A percentile compares a stretch with the other conserved stretches of the same genome.
phyloP scores from a whole-genome alignment of 2,329 filamentous ascomycete genomes.

The Aureobasidium sp. region DNA sequence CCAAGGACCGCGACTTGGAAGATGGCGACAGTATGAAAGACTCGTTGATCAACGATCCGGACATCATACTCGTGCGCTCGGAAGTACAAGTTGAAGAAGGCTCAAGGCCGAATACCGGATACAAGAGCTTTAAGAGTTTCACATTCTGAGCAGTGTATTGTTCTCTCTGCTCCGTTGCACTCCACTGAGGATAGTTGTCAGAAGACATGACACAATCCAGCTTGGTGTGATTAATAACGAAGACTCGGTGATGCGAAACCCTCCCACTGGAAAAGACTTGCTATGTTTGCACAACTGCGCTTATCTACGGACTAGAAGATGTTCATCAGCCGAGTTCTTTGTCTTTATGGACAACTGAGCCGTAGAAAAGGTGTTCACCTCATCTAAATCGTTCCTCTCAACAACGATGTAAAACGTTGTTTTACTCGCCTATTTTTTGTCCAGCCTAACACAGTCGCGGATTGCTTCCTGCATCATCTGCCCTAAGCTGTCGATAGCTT shows the following conservation, averaged over 20 bases:
- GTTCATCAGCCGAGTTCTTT: too few relatives aligned
- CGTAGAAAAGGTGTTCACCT: too few relatives aligned
- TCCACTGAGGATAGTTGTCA: background rate
- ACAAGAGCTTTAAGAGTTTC: conserved; percentile 12
- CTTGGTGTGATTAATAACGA: background rate
- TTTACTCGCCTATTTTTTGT: too few relatives aligned
- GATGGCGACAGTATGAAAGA: conserved; percentile 1
- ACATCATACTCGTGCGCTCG: background rate
- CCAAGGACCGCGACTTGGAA: background rate
- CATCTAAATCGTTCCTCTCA: too few relatives aligned
- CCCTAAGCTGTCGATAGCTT: too few relatives aligned
- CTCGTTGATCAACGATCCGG: background rate
- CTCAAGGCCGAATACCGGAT: background rate
- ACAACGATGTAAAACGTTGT: too few relatives aligned
- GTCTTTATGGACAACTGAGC: too few relatives aligned
- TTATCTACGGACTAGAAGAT: too few relatives aligned
- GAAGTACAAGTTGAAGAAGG: background rate
- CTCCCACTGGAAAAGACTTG: background rate
- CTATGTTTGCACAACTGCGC: too few relatives aligned
- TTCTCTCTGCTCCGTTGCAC: background rate
- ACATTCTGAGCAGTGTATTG: background rate
- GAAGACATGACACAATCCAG: background rate
- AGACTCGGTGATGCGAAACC: background rate
- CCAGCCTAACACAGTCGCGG: too few relatives aligned
- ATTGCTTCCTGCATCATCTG: too few relatives aligned